A percentile compares a stretch with the other conserved stretches of the same genome.
phyloP scores from a whole-genome alignment of 2,329 filamentous ascomycete species.

The Penicillium polonicum region DNA sequence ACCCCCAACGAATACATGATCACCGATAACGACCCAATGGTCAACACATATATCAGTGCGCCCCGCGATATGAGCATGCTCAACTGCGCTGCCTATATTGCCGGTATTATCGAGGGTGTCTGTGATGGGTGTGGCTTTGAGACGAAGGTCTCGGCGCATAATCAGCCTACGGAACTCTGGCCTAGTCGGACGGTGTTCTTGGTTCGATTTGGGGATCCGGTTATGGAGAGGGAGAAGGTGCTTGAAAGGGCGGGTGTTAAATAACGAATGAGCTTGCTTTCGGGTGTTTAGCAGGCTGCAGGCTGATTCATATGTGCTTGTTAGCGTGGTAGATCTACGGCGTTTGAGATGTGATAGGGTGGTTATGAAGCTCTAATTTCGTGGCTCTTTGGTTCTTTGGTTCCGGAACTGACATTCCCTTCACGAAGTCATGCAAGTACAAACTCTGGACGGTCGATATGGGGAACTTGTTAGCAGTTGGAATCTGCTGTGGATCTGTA shows the following conservation, averaged over 20 bases:
- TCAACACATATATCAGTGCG: constrained; percentile 90
- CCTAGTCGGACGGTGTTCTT: constrained; percentile 94
- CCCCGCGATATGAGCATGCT: constrained; percentile 94
- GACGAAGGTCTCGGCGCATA: constrained; percentile 86
- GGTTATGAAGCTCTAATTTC: background rate
- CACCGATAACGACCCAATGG: constrained; percentile 93
- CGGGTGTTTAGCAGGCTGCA: background rate
- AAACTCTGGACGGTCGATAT: background rate
- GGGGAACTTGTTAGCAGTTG: background rate
- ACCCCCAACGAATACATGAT: constrained; percentile 98
- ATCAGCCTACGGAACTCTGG: constrained; percentile 76
- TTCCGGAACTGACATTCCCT: background rate
- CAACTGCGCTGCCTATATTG: constrained; percentile 94
- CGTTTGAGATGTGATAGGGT: background rate
- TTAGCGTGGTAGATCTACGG: background rate
- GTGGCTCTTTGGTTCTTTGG: background rate
- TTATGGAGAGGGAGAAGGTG: constrained; percentile 86
- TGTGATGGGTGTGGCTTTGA: constrained; percentile 91
- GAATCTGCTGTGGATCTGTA: constrained; percentile 5
- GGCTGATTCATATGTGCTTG: background rate
- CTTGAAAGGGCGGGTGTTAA: constrained; percentile 61
- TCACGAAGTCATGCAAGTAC: constrained; percentile 13
- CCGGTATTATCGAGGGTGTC: constrained; percentile 90
- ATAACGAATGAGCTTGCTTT: constrained; percentile 22
- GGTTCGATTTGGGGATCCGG: constrained; percentile 86